These are phyloP conservation scores for Ettlia oleoabundans DNA, from an alignment of 139 green algal species.

Conservation along the genomic window DNA sequence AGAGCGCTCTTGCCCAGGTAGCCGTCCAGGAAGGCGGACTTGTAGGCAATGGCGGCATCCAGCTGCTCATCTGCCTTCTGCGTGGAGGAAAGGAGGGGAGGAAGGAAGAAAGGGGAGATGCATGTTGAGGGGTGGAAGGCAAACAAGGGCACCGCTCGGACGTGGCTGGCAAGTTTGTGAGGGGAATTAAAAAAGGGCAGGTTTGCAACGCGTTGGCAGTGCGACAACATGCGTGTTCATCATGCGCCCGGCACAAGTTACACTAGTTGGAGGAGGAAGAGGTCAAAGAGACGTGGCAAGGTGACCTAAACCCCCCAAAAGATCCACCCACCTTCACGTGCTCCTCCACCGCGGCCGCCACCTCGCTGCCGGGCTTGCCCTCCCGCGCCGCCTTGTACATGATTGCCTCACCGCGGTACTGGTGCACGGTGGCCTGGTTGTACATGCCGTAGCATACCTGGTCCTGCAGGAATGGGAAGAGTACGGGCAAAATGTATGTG, in stretches of 20 bases:
- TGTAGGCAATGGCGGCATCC: constrained; percentile 45
- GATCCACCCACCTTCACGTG: constrained; percentile 10
- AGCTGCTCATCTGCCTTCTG: constrained; percentile 38
- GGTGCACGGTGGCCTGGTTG: constrained; percentile 42
- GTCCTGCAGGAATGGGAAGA: constrained; percentile 6
- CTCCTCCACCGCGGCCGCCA: constrained; percentile 30
- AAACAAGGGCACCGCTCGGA: too few species aligned
- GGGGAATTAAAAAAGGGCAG: too few species aligned
- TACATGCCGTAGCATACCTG: constrained; percentile 48
- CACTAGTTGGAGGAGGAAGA: too few species aligned
- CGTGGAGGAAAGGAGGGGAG: too few species aligned
- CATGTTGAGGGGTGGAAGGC: not conserved
- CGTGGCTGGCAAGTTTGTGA: too few species aligned
- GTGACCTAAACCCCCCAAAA: not conserved
- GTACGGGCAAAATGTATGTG: not conserved
- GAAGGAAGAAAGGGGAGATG: too few species aligned
- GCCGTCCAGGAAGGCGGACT: constrained; percentile 39
- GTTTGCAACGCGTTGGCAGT: too few species aligned
- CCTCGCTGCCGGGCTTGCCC: not conserved
- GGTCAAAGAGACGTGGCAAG: too few species aligned
- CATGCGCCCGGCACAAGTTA: too few species aligned
- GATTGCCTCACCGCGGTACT: constrained; percentile 31
- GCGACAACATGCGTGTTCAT: too few species aligned
- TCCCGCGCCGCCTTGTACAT: constrained; percentile 36
- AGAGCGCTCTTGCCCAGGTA: constrained; percentile 39